Base-by-base conservation (phyloP, 805 yeast genomes). In the Candida jianshihensis region DNA sequence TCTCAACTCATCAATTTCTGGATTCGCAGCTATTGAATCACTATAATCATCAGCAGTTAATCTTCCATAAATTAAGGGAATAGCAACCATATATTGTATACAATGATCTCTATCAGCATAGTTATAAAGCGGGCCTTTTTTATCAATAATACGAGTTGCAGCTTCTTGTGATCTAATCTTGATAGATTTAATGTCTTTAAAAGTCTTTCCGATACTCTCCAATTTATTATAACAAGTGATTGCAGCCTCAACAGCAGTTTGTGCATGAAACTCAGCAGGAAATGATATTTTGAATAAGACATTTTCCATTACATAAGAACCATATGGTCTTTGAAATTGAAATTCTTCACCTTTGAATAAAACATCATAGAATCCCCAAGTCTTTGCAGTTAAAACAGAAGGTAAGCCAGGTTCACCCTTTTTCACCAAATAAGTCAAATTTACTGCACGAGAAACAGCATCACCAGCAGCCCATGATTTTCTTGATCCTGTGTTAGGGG, bases 381-480 rank as follows among this genome's bases (percentile, higher is more conserved):
- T 72, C 44, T 61, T 62, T 9, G 80, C 78, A 11, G 78, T 69
- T 31, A 75, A 57, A 3, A 70, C 74, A 4, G 78, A 71, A 14
- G 81, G 81, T 62, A 75, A 66, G 17, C 78, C 80, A 19, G 68
- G 57, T 47, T 68, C 70, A 14, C 78, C 78, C 34, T 65, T 61
- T 53, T 68, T 66, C 19, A 73, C 78, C 38, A 70, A 59, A 39
- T 68, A 66, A 5, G 68, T 78, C 39, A 75, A 54, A 54, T 73
- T 71, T 13, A 75, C 80, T 15, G 80, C 81, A 41, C 80, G 62
- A 13, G 75, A 63, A 34, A 68, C 69, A 11, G 81, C 80, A 47
- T 75, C 81, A 40, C 81, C 81, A 12, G 81, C 81, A 19, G 81
- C 81, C 81, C 81, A 75, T 2, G 79, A 73, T 57, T 75, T 75